Evolutionary conservation across 768 basidiomycete genomes (phyloP).

Genomic region (Boletus bicolor): DNA sequence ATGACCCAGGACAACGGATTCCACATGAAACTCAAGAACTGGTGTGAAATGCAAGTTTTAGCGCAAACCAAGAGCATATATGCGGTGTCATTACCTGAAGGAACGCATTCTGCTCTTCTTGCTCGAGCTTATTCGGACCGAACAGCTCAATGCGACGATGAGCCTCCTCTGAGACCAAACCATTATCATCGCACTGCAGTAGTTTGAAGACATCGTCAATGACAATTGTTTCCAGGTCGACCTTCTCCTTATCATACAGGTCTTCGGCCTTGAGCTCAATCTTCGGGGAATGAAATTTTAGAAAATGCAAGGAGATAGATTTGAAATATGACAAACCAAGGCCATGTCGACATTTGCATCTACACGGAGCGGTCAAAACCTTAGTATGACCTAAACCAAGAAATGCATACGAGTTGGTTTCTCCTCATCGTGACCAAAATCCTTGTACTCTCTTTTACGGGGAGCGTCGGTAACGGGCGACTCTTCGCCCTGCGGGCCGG

Average conservation of each 20-base stretch:
- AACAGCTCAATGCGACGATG: constrained; percentile 84
- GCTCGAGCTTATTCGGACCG: constrained; percentile 93
- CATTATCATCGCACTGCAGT: constrained; percentile 83
- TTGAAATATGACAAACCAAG: constrained; percentile 41
- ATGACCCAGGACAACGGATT: constrained; percentile 99
- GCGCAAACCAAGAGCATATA: neutral
- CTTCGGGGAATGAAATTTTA: constrained; percentile 24
- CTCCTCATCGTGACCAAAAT: constrained; percentile 71
- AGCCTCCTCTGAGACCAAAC: constrained; percentile 75
- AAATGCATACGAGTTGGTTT: constrained; percentile 60
- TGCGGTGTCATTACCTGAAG: constrained; percentile 58
- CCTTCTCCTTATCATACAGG: constrained; percentile 98
- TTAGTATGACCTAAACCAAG: neutral
- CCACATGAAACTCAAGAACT: constrained; percentile 99
- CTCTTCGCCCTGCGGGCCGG: constrained; percentile 54
- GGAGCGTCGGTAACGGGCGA: constrained; percentile 32
- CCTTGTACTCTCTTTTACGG: constrained; percentile 83
- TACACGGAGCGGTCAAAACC: constrained; percentile 27
- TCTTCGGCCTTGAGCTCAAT: constrained; percentile 92
- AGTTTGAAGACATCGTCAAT: constrained; percentile 97
- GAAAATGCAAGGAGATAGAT: neutral
- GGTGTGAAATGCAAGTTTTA: neutral
- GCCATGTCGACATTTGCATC: constrained; percentile 89
- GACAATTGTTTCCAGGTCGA: constrained; percentile 95
- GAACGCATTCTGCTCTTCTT: constrained; percentile 86